Base-by-base conservation (phyloP, 768 basidiomycete genomes). In the Kondoa malvinella region DNA sequence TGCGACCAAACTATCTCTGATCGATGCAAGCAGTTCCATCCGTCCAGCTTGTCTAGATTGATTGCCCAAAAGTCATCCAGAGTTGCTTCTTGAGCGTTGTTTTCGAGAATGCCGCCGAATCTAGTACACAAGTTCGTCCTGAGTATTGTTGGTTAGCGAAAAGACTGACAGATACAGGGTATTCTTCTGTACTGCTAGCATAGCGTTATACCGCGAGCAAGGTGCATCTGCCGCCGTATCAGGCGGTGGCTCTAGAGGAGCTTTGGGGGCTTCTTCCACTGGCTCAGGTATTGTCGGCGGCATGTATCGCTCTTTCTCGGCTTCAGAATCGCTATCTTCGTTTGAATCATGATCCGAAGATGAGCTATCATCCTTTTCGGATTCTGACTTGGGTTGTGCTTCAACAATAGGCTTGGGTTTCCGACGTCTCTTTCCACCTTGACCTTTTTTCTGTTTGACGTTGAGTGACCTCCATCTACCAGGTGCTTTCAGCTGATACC, bases 51-150 rank as follows among this genome's bases (percentile, higher is more conserved):
- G 73, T 92, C 89, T 25, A 95, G 80, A 68, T 85, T 82, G 14
- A 95, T 77, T 1, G 83, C 80, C 76, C 90, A 80, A 73, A 92
- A 95, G 73, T 94, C 92, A 74, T 92, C 89, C 3, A 95, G 79
- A 0, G 90, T 92, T 71, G 87, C 91, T 76, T 95, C 91, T 27
- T 84, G 82, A 15, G 86, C 81, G 0, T 88, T 87, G 17, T 83
- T 81, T 76, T 94, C 92, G 72, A 84, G 87, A 21, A 92, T 92
- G 0, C 91, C 90, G 12, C 91, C 89, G 73, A 92, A 92, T 66
- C 40, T 50, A 21, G 40, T 8, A 50, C 8, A 21, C 40, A 8
- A 50, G 21, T 50, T 21, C 8, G 40, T 21, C 21, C 21, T 8
- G 8, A 50, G 21, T 8, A 50, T 21, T 50, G 40, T 8, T 21